These are phyloP conservation scores for Leptomonas pyrrhocoris DNA, from an alignment of 208 protist genomes.

Conservation along the genomic window DNA sequence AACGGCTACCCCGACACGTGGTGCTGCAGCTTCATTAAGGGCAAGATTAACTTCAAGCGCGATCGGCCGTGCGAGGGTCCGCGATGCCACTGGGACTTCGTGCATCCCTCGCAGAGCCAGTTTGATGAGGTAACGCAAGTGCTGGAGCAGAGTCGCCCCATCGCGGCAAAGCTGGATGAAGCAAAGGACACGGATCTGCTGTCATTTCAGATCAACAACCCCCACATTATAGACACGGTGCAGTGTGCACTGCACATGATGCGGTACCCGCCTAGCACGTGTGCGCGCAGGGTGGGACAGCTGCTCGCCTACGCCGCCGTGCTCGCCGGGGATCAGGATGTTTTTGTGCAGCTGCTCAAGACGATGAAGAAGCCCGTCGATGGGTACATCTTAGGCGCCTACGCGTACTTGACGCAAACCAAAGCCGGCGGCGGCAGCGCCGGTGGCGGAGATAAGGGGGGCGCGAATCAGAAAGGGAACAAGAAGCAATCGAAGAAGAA, in stretches of 20 bases:
- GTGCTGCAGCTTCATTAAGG: constrained; percentile 92
- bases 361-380: constrained; percentile 92
- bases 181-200: constrained; percentile 74
- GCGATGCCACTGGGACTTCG: constrained; percentile 87
- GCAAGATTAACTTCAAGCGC: constrained; percentile 92
- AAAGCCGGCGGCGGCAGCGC: constrained; percentile 41
- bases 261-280: constrained; percentile 71
- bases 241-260: constrained; percentile 90
- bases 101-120: constrained; percentile 75
- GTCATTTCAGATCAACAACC: constrained; percentile 72
- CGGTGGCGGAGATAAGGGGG: constrained; percentile 18
- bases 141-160: constrained; percentile 79
- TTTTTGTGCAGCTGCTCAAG: constrained; percentile 89
- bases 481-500: constrained; percentile 53
- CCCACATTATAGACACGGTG: constrained; percentile 86
- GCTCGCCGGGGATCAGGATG: constrained; percentile 67
- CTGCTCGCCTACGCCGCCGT: constrained; percentile 85
- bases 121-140: constrained; percentile 89
- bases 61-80: constrained; percentile 89
- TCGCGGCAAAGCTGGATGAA: constrained; percentile 82
- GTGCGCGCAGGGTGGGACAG: constrained; percentile 70
- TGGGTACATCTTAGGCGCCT: constrained; percentile 83
- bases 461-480: background rate
- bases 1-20: constrained; percentile 88
- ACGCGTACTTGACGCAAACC: constrained; percentile 74